Evolutionary conservation across 371 early-diverging fungal species (phyloP).

Genomic region (Hamiltosporidium tvaerminnensis): DNA sequence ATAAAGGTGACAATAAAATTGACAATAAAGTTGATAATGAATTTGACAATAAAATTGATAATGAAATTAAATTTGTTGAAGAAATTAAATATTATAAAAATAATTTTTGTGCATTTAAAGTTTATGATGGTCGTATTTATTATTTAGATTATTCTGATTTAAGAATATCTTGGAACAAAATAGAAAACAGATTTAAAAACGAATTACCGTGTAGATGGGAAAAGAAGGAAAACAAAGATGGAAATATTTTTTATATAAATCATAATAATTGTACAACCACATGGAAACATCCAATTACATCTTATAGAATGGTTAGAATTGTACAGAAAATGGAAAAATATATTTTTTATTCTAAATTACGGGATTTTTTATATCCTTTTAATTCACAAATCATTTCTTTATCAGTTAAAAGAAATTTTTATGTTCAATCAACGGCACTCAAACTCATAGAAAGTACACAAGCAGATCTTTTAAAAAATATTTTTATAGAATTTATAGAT

Average conservation of each 20-base stretch:
- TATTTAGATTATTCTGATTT: not conserved
- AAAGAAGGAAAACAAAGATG: not conserved
- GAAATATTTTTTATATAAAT: not conserved
- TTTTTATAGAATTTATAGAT: constrained; percentile 12
- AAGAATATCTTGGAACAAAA: constrained; percentile 2
- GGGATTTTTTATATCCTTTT: not conserved
- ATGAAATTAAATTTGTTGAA: too few species aligned
- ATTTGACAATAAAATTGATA: too few species aligned
- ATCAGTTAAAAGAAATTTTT: not conserved
- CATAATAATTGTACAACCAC: constrained; percentile 2
- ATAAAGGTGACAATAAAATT: too few species aligned
- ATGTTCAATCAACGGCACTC: not conserved
- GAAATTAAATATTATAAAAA: too few species aligned
- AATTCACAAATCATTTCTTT: not conserved
- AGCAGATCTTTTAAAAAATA: not conserved
- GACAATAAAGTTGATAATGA: too few species aligned
- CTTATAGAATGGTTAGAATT: not conserved
- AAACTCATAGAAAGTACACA: not conserved
- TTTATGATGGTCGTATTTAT: not conserved
- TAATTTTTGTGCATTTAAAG: too few species aligned
- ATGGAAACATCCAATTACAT: not conserved
- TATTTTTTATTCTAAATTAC: not conserved
- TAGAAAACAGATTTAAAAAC: constrained; percentile 6
- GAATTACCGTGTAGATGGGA: not conserved
- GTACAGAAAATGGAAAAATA: not conserved